phyloP scores from a whole-genome alignment of 2,329 filamentous ascomycete species.

The Chrysoporthe deuterocubensis region DNA sequence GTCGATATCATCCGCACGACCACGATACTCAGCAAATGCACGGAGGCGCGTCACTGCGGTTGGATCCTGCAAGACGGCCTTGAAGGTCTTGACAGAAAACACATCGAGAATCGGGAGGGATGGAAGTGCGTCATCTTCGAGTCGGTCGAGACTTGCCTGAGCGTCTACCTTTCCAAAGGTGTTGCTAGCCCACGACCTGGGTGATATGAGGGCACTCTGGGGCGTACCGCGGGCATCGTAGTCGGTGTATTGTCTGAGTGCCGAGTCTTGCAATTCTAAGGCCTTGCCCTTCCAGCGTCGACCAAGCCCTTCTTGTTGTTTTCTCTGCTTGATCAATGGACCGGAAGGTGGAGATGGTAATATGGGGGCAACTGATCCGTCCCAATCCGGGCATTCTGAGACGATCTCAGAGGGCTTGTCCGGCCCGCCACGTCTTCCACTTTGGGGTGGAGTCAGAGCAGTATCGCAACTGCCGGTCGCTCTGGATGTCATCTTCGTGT shows the following conservation, averaged over 20 bases:
- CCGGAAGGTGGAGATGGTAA: slow-evolving; percentile 17
- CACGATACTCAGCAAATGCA: slow-evolving; percentile 12
- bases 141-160: slow-evolving; percentile 21
- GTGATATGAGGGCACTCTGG: slow-evolving; percentile 11
- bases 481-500: neutral
- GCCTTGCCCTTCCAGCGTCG: slow-evolving; percentile 8
- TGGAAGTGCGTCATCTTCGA: slow-evolving; percentile 4
- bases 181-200: slow-evolving; percentile 10
- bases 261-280: slow-evolving; percentile 14
- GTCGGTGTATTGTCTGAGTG: slow-evolving; percentile 21
- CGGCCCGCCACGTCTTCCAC: neutral
- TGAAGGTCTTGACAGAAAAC: slow-evolving; percentile 19
- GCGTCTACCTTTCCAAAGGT: slow-evolving; percentile 16
- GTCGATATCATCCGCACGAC: slow-evolving; percentile 20
- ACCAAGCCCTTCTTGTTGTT: slow-evolving; percentile 9
- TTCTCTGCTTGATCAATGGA: slow-evolving; percentile 9
- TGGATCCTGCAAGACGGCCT: slow-evolving; percentile 12
- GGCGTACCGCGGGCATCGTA: slow-evolving; percentile 19
- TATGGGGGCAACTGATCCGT: neutral
- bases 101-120: slow-evolving; percentile 22
- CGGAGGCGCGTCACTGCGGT: slow-evolving; percentile 18
- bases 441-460: neutral
- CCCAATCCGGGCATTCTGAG: neutral
- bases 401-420: slow-evolving; percentile 7
- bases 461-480: neutral